Percentiles rank a stretch among this genome's conserved stretches.
phyloP scores from a whole-genome alignment of 371 early-diverging fungal species.

The Rhizomucor miehei region DNA sequence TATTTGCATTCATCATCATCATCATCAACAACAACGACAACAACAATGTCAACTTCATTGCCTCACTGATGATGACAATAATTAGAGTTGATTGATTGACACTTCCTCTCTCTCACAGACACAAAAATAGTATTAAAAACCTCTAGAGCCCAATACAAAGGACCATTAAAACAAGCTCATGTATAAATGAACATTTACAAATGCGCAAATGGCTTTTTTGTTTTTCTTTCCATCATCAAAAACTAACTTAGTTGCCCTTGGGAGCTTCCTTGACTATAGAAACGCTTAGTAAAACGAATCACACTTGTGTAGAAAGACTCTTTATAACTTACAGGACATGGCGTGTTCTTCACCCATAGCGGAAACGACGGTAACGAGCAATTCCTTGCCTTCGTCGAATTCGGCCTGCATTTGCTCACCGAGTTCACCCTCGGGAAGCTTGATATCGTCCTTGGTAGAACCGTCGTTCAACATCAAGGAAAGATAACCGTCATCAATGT shows the following conservation, averaged over 20 bases:
- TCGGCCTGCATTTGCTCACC: conserved; percentile 73
- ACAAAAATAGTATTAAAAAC: too few species aligned
- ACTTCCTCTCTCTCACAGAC: too few species aligned
- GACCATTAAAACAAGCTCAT: too few species aligned
- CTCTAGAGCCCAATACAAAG: too few species aligned
- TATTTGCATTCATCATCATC: too few species aligned
- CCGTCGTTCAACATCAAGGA: conserved; percentile 82
- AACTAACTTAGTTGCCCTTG: conserved; percentile 10
- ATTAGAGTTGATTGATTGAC: too few species aligned
- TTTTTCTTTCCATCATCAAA: conserved; percentile 1
- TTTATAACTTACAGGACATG: conserved; percentile 66
- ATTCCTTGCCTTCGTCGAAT: conserved; percentile 83
- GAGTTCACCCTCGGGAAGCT: conserved; percentile 86
- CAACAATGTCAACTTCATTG: too few species aligned
- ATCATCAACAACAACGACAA: too few species aligned
- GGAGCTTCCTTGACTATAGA: conserved; percentile 45
- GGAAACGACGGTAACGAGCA: conserved; percentile 81
- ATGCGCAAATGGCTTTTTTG: neutral
- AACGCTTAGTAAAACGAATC: neutral
- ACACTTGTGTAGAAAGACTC: neutral
- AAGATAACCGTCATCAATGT: conserved; percentile 93
- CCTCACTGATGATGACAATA: too few species aligned
- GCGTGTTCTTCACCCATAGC: conserved; percentile 96
- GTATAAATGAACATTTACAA: too few species aligned
- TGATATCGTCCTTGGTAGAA: conserved; percentile 93